Percentiles rank a stretch among this genome's conserved stretches.
Evolutionary conservation across 352 stramenopile species (phyloP).

Genomic region (Pythium phragmitis): DNA sequence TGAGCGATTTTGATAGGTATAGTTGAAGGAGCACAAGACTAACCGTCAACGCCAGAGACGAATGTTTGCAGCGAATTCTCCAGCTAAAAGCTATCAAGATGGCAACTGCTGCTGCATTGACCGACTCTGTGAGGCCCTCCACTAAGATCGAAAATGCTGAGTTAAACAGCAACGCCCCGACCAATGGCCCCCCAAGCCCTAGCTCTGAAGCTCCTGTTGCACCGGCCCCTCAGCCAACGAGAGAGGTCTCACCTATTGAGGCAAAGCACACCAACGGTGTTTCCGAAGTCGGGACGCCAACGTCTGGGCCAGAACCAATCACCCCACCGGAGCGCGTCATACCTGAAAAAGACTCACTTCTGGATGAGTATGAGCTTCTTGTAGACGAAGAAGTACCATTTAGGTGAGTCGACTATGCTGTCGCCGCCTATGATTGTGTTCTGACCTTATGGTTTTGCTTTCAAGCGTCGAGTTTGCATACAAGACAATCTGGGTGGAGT

Average conservation of each 20-base stretch:
- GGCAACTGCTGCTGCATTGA: constrained; percentile 59
- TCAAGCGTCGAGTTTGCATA: constrained; percentile 64
- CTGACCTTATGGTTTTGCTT: not conserved
- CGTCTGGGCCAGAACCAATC: not conserved
- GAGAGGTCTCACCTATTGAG: not conserved
- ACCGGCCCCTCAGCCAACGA: not conserved
- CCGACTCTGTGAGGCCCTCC: constrained; percentile 15
- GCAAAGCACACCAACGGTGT: not conserved
- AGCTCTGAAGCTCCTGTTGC: constrained; percentile 12
- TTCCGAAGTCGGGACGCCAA: not conserved
- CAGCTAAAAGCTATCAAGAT: constrained; percentile 78
- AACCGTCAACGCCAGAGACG: constrained; percentile 46
- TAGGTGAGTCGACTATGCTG: constrained; percentile 43
- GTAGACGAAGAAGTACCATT: constrained; percentile 66
- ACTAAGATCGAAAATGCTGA: constrained; percentile 12
- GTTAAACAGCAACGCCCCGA: not conserved
- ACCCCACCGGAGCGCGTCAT: constrained; percentile 23
- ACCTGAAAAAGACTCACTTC: constrained; percentile 43
- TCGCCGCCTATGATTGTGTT: not conserved
- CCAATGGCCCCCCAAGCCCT: constrained; percentile 20
- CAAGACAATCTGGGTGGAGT: constrained; percentile 63
- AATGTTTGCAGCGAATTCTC: constrained; percentile 79
- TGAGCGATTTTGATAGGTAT: not conserved
- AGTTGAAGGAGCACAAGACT: not conserved
- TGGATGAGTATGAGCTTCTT: constrained; percentile 74